These are phyloP conservation scores for Camellia granthamiana DNA, from an alignment of 148 eudicot genomes.

Conservation along the genomic window DNA sequence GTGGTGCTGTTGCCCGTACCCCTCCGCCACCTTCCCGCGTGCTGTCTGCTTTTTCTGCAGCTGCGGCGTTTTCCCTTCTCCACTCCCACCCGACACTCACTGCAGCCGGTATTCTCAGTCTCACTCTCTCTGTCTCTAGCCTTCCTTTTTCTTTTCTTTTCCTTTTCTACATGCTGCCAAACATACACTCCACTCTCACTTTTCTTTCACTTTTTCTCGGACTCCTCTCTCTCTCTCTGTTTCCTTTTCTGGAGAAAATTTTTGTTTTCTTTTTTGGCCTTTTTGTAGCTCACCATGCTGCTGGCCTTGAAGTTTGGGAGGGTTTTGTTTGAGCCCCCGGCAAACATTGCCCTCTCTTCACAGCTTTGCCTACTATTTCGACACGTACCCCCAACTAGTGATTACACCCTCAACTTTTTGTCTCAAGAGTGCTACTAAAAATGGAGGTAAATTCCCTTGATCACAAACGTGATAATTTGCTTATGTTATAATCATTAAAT, in stretches of 20 bases:
- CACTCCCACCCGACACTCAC: slow-evolving; percentile 20
- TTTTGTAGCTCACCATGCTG: slow-evolving; percentile 9
- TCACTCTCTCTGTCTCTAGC: neutral
- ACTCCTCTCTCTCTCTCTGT: neutral
- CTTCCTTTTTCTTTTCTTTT: neutral
- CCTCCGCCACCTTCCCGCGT: slow-evolving; percentile 10
- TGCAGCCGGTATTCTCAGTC: slow-evolving; percentile 19
- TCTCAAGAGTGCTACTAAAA: no score
- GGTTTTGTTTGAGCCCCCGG: slow-evolving; percentile 11
- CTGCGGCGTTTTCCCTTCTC: slow-evolving; percentile 22
- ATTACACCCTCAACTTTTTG: no score
- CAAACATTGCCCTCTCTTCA: slow-evolving; percentile 1
- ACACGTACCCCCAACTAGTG: no score
- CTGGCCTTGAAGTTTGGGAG: slow-evolving; percentile 11
- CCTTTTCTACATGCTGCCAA: slow-evolving; percentile 13
- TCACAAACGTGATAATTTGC: no score
- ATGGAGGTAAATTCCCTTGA: no score
- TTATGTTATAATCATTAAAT: no score
- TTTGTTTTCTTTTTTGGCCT: neutral
- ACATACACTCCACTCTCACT: slow-evolving; percentile 6
- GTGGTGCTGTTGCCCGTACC: slow-evolving; percentile 9
- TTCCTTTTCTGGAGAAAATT: neutral
- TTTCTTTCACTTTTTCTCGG: slow-evolving; percentile 13
- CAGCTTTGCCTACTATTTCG: neutral
- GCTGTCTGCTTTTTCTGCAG: slow-evolving; percentile 20